Evolutionary conservation across 257 asterid species (phyloP).

Genomic region (Oldenlandia corymbosa): DNA sequence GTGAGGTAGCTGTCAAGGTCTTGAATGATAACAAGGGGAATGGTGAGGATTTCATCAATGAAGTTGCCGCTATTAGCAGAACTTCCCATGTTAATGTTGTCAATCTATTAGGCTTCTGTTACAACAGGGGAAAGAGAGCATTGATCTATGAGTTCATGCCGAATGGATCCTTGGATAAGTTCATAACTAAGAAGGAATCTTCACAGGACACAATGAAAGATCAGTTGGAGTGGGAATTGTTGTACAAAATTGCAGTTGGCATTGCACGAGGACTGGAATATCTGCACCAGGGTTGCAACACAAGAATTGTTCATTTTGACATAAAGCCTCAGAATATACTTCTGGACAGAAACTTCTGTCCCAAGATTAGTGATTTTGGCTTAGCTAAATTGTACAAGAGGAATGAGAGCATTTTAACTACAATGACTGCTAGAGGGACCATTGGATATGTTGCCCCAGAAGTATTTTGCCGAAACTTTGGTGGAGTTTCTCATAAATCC

Average conservation of each 20-base stretch:
- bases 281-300: conserved; percentile 60
- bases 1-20: conserved; percentile 52
- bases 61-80: conserved; percentile 54
- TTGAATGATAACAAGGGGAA: conserved; percentile 25
- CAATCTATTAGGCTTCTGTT: conserved; percentile 55
- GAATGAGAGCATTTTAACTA: conserved; percentile 45
- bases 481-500: conserved; percentile 58
- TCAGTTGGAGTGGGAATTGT: conserved; percentile 35
- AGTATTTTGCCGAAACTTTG: conserved; percentile 47
- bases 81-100: conserved; percentile 70
- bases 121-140: conserved; percentile 33
- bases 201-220: conserved; percentile 8
- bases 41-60: conserved; percentile 56
- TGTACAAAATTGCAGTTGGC: conserved; percentile 51
- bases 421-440: conserved; percentile 49
- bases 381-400: conserved; percentile 48
- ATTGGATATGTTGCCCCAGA: conserved; percentile 70
- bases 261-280: conserved; percentile 62
- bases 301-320: conserved; percentile 64
- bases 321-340: no score
- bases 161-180: conserved; percentile 59
- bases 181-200: conserved; percentile 23
- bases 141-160: conserved; percentile 55
- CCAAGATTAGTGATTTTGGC: conserved; percentile 68
- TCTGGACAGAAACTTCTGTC: conserved; percentile 56